phyloP scores from a whole-genome alignment of 305 asterid species.

The Fraxinus dipetala region DNA sequence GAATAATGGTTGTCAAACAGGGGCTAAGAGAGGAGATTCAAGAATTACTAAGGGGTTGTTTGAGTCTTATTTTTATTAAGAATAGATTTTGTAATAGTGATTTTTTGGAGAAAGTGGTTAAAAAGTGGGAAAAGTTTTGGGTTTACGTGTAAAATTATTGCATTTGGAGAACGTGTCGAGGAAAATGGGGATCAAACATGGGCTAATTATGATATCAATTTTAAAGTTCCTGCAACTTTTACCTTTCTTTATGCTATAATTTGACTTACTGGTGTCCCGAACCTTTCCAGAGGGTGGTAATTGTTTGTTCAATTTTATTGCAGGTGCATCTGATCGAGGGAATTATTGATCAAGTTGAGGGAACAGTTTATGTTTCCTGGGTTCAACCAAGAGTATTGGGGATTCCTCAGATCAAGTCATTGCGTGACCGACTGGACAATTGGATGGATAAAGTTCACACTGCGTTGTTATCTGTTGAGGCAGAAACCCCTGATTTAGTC shows the following conservation, averaged over 20 bases:
- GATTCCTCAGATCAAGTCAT: conserved; percentile 66
- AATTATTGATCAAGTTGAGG: conserved; percentile 83
- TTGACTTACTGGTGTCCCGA: neutral
- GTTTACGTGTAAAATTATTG: neutral
- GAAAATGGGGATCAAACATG: neutral
- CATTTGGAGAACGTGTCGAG: neutral
- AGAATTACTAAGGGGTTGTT: neutral
- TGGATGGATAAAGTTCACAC: conserved; percentile 87
- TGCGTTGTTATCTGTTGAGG: conserved; percentile 73
- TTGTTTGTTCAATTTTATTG: conserved; percentile 18
- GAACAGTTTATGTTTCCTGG: conserved; percentile 82
- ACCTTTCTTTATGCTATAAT: neutral
- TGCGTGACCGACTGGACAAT: conserved; percentile 68
- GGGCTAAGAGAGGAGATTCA: neutral
- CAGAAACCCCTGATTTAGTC: conserved; percentile 88
- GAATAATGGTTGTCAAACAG: too few relatives aligned
- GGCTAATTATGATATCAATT: neutral
- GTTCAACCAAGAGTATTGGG: conserved; percentile 94
- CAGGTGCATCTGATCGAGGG: conserved; percentile 93
- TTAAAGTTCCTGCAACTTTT: neutral
- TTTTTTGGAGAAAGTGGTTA: neutral
- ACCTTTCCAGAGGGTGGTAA: neutral
- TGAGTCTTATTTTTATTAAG: neutral
- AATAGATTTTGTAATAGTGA: neutral
- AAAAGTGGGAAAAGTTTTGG: neutral